Base-by-base conservation (phyloP, 345 rosid genomes). In the Citrus mangshanensis region DNA sequence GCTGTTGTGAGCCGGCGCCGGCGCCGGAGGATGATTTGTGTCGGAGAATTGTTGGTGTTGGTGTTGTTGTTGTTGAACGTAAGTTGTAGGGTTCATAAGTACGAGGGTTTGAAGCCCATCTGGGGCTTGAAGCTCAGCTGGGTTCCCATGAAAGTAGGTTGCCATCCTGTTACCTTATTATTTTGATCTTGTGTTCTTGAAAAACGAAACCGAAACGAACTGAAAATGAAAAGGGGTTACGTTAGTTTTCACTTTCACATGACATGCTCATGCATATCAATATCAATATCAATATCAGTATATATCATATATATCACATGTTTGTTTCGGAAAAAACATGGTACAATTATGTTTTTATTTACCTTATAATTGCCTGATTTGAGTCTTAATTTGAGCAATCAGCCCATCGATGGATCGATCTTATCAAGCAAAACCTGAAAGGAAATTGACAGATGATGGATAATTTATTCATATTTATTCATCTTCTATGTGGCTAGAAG, bases 61-160 rank as follows among this genome's bases (percentile, higher is more conserved):
- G 65, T 91, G 98, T 38, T 38, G 77, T 22, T 73, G 77, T 37
- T 91, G 93, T 70, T 91, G 98, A 78, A 92, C 97, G 80, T 96
- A 96, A 42, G 91, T 82, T 27, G 90, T 78, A 69, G 99, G 99
- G 87, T 95, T 95, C 99, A 93, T 95, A 75, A 95, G 94, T n/a
- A 93, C 85, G 40, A 95, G 96, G 75, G 98, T 96, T 72, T 96
- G 99, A 5, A 96, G 82, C 7, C 98, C 98, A 59, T 92, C 95
- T 38, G 89, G 86, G 28, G 86, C 88, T 34, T 93, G 93, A 51
- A 94, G 87, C 49, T 96, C 97, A 0, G 78, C 40, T 32, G 95
- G 89, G 79, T 89, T 91, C 32, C 94, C 95, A 76, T 93, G 92
- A 79, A 83, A 93, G 87, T 90, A 93, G 30, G 94, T 86, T 81